Conservation (phyloP, 345 rosid genomes). For the Orychophragmus violaceus region DNA sequence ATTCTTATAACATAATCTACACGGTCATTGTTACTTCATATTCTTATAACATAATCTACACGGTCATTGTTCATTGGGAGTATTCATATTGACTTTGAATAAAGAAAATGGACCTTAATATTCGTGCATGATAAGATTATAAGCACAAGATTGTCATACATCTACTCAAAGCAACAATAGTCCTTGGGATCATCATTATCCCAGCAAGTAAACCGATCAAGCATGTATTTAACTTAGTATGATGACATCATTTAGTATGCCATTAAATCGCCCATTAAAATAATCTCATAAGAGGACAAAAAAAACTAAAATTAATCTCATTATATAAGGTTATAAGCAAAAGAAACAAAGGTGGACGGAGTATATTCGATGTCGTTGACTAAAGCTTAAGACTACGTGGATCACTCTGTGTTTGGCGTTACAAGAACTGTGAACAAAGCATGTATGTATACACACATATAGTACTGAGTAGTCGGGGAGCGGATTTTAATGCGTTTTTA, state of each 20-base stretch:
- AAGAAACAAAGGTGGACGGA: not conserved
- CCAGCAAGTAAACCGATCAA: not conserved
- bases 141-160: slow-evolving; percentile 10
- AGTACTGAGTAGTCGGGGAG: no score
- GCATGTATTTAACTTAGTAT: not conserved
- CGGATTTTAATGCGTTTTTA: no score
- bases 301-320: not conserved
- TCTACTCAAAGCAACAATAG: slow-evolving; percentile 7
- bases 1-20: not conserved
- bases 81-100: slow-evolving; percentile 5
- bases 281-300: not conserved
- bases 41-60: not conserved
- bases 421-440: slow-evolving; percentile 4
- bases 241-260: slow-evolving; percentile 13
- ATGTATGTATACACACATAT: not conserved
- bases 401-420: slow-evolving; percentile 1
- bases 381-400: slow-evolving; percentile 2
- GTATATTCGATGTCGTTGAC: slow-evolving; percentile 4
- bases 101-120: not conserved
- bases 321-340: not conserved
- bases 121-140: not conserved
- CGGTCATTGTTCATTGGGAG: not conserved
- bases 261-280: not conserved
- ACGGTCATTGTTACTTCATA: not conserved
- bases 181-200: slow-evolving; percentile 2